Percentiles rank a stretch among this genome's conserved stretches.
These are phyloP conservation scores for Verticillium zaregamsianum DNA, from an alignment of 2,329 filamentous ascomycete genomes.

Conservation along the genomic window DNA sequence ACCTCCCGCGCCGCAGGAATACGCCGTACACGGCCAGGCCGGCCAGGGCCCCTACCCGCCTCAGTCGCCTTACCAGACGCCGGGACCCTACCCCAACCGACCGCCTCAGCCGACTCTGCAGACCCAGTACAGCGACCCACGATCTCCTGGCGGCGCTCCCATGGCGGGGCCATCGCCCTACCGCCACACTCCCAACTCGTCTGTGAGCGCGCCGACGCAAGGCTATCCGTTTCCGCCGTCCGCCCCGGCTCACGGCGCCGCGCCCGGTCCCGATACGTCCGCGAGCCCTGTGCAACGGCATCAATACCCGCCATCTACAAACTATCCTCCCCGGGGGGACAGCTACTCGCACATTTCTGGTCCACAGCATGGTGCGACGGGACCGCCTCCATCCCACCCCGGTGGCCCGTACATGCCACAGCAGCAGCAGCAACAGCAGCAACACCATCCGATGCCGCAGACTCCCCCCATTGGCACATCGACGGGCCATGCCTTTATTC, in stretches of 20 bases:
- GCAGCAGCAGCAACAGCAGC: conserved; percentile 22
- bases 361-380: conserved; percentile 25
- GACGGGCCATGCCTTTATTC: conserved; percentile 27
- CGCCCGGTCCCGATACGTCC: conserved; percentile 28
- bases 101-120: conserved; percentile 43
- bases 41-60: conserved; percentile 27
- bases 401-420: conserved; percentile 35
- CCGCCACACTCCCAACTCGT: conserved; percentile 43
- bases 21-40: conserved; percentile 16
- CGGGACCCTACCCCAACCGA: conserved; percentile 37
- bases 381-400: conserved; percentile 20
- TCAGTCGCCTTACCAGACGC: conserved; percentile 31
- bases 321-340: conserved; percentile 43
- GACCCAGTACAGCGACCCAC: conserved; percentile 40
- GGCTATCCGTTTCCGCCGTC: conserved; percentile 49
- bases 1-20: conserved; percentile 39
- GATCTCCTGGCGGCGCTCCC: conserved; percentile 44
- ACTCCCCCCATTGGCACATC: conserved; percentile 39
- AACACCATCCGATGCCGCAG: conserved; percentile 33
- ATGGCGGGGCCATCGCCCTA: conserved; percentile 44
- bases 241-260: conserved; percentile 17
- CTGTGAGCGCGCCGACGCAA: conserved; percentile 32
- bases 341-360: conserved; percentile 36
- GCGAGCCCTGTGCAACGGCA: conserved; percentile 49
- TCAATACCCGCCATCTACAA: conserved; percentile 42